Evolutionary conservation across 2,329 filamentous ascomycete species (phyloP).

Genomic region (Nakataea oryzae): DNA sequence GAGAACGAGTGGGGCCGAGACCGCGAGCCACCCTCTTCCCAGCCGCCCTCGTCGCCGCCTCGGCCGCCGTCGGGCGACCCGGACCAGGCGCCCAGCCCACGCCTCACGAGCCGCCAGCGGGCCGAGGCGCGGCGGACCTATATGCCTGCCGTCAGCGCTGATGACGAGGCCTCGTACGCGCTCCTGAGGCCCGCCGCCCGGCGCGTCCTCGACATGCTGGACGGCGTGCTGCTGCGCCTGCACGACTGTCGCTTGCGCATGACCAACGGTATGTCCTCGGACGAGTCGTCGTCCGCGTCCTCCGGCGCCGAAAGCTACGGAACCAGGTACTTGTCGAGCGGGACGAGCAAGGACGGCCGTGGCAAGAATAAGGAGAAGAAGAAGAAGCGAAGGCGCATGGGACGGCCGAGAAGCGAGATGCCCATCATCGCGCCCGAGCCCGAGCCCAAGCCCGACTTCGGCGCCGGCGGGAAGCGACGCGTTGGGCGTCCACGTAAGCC

Average conservation of each 20-base stretch:
- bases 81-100: neutral
- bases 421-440: neutral
- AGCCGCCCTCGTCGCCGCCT: neutral
- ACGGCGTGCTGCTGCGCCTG: slow-evolving; percentile 58
- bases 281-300: slow-evolving; percentile 12
- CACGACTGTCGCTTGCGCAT: slow-evolving; percentile 55
- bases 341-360: neutral
- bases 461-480: slow-evolving; percentile 4
- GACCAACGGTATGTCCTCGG: slow-evolving; percentile 13
- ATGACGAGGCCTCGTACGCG: slow-evolving; percentile 57
- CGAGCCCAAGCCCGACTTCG: neutral
- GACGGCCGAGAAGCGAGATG: neutral
- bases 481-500: slow-evolving; percentile 29
- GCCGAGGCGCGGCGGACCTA: slow-evolving; percentile 13
- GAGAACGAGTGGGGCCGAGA: slow-evolving; percentile 5
- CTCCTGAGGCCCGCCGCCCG: slow-evolving; percentile 59
- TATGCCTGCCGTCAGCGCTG: slow-evolving; percentile 48
- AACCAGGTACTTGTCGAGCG: slow-evolving; percentile 5
- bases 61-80: neutral
- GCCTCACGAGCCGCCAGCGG: neutral
- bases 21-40: slow-evolving; percentile 1
- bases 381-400: neutral
- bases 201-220: slow-evolving; percentile 60
- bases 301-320: slow-evolving; percentile 15
- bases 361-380: neutral